A percentile compares a stretch with the other conserved stretches of the same genome.
Conservation (phyloP, 2,329 filamentous ascomycete genomes). For the Fusarium ambrosium region DNA sequence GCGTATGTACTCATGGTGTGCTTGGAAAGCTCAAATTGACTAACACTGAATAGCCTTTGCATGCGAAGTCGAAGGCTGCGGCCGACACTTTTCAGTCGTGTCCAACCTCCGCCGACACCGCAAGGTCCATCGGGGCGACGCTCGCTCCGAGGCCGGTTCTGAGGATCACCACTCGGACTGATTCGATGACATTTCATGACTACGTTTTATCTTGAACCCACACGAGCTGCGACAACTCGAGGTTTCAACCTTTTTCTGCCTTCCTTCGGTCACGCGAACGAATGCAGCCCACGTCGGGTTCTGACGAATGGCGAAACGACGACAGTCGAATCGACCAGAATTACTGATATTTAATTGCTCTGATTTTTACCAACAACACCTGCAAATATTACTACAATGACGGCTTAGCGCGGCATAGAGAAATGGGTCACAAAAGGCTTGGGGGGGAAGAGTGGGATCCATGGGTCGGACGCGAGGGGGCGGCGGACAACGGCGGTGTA, state of each 20-base stretch:
- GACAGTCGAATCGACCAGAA: constrained; percentile 18
- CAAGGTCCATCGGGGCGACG: constrained; percentile 88
- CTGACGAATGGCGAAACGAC: constrained; percentile 16
- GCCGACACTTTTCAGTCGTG: constrained; percentile 95
- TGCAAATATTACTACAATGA: constrained; percentile 44
- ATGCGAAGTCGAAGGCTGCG: constrained; percentile 94
- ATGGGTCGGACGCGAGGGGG: constrained; percentile 31
- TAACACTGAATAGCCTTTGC: constrained; percentile 77
- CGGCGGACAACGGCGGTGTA: constrained; percentile 42
- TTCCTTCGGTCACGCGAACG: constrained; percentile 25
- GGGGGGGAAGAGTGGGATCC: constrained; percentile 37
- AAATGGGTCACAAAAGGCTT: constrained; percentile 45
- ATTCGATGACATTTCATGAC: constrained; percentile 21
- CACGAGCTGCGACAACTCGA: neutral
- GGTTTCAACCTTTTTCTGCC: constrained; percentile 10
- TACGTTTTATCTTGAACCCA: neutral
- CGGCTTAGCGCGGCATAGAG: constrained; percentile 47
- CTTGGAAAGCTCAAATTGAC: neutral
- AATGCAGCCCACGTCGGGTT: constrained; percentile 3
- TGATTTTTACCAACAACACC: constrained; percentile 36
- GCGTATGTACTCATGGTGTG: constrained; percentile 72
- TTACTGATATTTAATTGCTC: constrained; percentile 33
- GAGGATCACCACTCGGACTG: constrained; percentile 74
- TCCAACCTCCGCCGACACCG: constrained; percentile 94
- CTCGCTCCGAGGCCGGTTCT: constrained; percentile 72